phyloP scores from a whole-genome alignment of 2,329 filamentous ascomycete species.

The Gaeumannomyces tritici region DNA sequence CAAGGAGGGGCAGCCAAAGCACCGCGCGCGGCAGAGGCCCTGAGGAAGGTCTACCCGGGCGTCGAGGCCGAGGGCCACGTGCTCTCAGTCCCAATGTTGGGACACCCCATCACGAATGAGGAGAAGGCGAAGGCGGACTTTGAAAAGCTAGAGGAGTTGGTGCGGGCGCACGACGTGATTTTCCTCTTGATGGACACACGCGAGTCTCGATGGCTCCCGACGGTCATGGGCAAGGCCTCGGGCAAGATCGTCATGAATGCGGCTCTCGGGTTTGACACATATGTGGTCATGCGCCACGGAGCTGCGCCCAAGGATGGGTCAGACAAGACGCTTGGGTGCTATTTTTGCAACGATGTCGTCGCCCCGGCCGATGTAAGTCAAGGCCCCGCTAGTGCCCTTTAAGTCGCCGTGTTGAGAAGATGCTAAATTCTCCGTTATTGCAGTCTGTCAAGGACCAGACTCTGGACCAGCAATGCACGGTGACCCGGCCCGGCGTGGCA shows the following conservation, averaged over 20 bases:
- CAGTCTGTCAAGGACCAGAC: constrained; percentile 91
- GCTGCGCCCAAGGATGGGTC: constrained; percentile 46
- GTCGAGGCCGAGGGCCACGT: constrained; percentile 73
- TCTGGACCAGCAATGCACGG: constrained; percentile 95
- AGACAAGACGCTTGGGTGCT: constrained; percentile 75
- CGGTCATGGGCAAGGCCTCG: constrained; percentile 86
- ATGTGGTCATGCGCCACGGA: constrained; percentile 94
- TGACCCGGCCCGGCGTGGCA: constrained; percentile 86
- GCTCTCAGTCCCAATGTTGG: constrained; percentile 89
- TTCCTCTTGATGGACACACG: constrained; percentile 97
- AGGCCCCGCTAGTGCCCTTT: not conserved
- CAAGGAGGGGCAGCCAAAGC: constrained; percentile 81
- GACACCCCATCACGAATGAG: constrained; percentile 74
- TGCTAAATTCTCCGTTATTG: not conserved
- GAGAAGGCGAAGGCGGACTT: constrained; percentile 63
- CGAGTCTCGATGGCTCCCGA: constrained; percentile 91
- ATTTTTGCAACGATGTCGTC: constrained; percentile 98
- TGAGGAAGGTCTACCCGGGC: constrained; percentile 83
- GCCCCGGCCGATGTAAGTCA: constrained; percentile 81
- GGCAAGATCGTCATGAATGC: constrained; percentile 97
- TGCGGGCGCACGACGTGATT: constrained; percentile 80
- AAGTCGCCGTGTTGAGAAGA: no score
- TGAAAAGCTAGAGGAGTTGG: constrained; percentile 61
- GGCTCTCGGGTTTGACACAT: constrained; percentile 91
- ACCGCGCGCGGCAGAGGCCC: constrained; percentile 64